These are phyloP conservation scores for Lecanicillium sp. DNA, from an alignment of 2,329 filamentous ascomycete species.

Conservation along the genomic window DNA sequence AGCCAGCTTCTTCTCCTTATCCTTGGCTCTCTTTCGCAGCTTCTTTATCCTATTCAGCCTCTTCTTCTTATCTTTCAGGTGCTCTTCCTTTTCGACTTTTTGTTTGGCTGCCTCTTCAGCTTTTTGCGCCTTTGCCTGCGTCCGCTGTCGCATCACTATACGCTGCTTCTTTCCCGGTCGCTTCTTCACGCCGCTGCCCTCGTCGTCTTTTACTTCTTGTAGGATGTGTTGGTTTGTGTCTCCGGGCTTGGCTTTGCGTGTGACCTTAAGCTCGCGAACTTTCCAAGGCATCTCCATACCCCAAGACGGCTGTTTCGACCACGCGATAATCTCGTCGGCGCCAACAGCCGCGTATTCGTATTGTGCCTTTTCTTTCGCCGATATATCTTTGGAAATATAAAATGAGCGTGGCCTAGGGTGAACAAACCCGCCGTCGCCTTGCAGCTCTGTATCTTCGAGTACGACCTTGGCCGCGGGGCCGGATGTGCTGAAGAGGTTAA, in stretches of 20 bases:
- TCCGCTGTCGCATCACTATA: slow-evolving; percentile 39
- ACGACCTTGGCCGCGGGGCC: slow-evolving; percentile 40
- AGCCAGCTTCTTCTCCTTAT: slow-evolving; percentile 50
- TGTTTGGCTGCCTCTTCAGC: slow-evolving; percentile 30
- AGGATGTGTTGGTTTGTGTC: slow-evolving; percentile 7
- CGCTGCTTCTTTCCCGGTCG: slow-evolving; percentile 52
- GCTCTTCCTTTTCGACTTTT: slow-evolving; percentile 43
- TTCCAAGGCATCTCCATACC: slow-evolving; percentile 54
- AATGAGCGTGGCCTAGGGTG: slow-evolving; percentile 34
- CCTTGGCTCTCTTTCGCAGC: slow-evolving; percentile 39
- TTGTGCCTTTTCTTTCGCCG: slow-evolving; percentile 25
- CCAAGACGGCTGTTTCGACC: slow-evolving; percentile 40
- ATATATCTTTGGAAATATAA: slow-evolving; percentile 36
- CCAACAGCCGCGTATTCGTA: slow-evolving; percentile 41
- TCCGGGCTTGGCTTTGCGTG: slow-evolving; percentile 16
- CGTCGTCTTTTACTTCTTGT: slow-evolving; percentile 13
- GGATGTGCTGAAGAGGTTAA: slow-evolving; percentile 46
- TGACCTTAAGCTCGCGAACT: slow-evolving; percentile 36
- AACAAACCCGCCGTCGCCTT: slow-evolving; percentile 27
- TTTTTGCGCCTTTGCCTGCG: slow-evolving; percentile 31
- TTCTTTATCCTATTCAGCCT: slow-evolving; percentile 35
- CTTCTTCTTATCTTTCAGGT: slow-evolving; percentile 49
- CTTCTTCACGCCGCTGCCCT: slow-evolving; percentile 19
- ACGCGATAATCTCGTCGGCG: slow-evolving; percentile 39
- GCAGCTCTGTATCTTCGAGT: slow-evolving; percentile 31